A percentile compares a stretch with the other conserved stretches of the same genome.
Evolutionary conservation across 2,329 filamentous ascomycete genomes (phyloP).

Genomic region (Pseudogymnoascus sp.): DNA sequence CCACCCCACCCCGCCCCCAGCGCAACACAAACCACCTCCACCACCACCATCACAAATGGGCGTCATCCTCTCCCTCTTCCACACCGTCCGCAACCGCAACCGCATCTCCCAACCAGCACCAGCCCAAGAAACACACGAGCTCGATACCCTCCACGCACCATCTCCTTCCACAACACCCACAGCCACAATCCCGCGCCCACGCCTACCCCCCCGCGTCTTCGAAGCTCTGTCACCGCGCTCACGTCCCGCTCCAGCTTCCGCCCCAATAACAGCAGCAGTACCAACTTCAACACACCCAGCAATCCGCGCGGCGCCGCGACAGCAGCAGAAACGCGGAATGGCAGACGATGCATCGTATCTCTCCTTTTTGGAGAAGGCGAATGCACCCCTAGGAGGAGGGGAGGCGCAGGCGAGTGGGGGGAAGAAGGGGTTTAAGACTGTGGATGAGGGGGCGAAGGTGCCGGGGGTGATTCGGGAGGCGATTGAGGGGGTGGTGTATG

Average conservation of each 20-base stretch:
- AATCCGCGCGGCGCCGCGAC: not conserved
- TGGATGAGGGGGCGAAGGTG: conserved; percentile 46
- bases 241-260: not conserved
- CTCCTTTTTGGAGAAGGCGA: conserved; percentile 80
- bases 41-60: conserved; percentile 1
- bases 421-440: conserved; percentile 40
- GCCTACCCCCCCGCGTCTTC: not conserved
- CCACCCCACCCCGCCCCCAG: not conserved
- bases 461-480: conserved; percentile 48
- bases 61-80: conserved; percentile 6
- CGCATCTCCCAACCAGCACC: not conserved
- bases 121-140: conserved; percentile 2
- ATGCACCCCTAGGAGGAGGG: conserved; percentile 56
- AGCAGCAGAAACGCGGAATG: conserved; percentile 36
- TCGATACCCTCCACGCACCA: not conserved
- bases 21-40: not conserved
- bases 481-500: conserved; percentile 55
- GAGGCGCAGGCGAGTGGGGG: conserved; percentile 23
- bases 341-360: conserved; percentile 74
- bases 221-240: not conserved
- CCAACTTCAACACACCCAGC: conserved; percentile 13
- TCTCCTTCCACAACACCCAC: not conserved
- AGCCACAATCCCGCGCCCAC: not conserved
- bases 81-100: not conserved
- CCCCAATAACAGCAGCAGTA: not conserved